These are phyloP conservation scores for Dactylella cylindrospora DNA, from an alignment of 2,329 filamentous ascomycete genomes.

Conservation along the genomic window DNA sequence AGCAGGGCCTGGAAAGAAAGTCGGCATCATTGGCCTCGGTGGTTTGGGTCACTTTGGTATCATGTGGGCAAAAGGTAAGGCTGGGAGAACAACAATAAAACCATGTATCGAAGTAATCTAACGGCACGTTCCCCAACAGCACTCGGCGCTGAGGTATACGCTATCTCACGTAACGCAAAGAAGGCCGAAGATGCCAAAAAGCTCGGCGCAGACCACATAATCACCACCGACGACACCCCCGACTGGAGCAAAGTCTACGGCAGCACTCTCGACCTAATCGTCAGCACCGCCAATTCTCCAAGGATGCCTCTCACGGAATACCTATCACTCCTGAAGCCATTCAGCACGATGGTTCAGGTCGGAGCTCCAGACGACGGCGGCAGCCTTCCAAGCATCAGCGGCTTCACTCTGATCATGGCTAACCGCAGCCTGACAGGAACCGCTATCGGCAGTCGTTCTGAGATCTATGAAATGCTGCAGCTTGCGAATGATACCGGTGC, in stretches of 20 bases:
- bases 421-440: slow-evolving; percentile 59
- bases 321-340: slow-evolving; percentile 61
- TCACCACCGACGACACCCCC: slow-evolving; percentile 60
- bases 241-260: slow-evolving; percentile 62
- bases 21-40: slow-evolving; percentile 72
- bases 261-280: slow-evolving; percentile 61
- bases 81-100: neutral
- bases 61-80: slow-evolving; percentile 38
- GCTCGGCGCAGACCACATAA: slow-evolving; percentile 62
- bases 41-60: slow-evolving; percentile 60
- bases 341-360: slow-evolving; percentile 67
- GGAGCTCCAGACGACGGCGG: slow-evolving; percentile 64
- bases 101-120: neutral
- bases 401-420: slow-evolving; percentile 63
- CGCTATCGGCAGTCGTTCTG: slow-evolving; percentile 58
- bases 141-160: slow-evolving; percentile 66
- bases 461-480: slow-evolving; percentile 65
- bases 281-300: slow-evolving; percentile 61
- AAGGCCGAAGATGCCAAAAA: slow-evolving; percentile 64
- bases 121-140: slow-evolving; percentile 56
- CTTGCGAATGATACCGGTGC: slow-evolving; percentile 63
- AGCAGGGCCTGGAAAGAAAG: slow-evolving; percentile 68
- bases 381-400: slow-evolving; percentile 59
- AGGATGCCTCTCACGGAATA: slow-evolving; percentile 67
- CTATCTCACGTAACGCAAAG: slow-evolving; percentile 62